Evolutionary conservation across 441 rosid species (phyloP).

Genomic region (Biscutella auriculata): DNA sequence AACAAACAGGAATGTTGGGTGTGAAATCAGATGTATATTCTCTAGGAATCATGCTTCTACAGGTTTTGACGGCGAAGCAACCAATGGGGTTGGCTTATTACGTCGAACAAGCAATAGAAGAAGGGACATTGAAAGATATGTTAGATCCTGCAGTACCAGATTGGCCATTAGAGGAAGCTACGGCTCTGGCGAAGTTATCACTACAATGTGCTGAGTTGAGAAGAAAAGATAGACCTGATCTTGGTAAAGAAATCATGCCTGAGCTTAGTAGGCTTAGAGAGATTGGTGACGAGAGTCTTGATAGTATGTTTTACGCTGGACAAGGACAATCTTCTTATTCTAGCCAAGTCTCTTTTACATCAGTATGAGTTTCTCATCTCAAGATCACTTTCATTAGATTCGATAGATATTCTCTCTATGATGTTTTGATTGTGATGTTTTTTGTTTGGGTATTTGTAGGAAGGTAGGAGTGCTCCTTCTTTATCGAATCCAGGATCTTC

Average conservation of each 20-base stretch:
- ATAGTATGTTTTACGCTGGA: conserved; percentile 18
- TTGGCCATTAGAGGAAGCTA: conserved; percentile 53
- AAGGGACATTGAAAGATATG: conserved; percentile 32
- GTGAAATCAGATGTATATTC: conserved; percentile 68
- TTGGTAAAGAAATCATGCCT: conserved; percentile 43
- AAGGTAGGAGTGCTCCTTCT: conserved; percentile 21
- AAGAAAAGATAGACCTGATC: conserved; percentile 62
- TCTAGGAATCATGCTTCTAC: conserved; percentile 54
- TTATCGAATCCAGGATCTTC: conserved; percentile 13
- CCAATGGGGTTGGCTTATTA: conserved; percentile 42
- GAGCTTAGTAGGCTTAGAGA: conserved; percentile 40
- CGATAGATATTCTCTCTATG: neutral
- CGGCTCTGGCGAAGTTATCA: conserved; percentile 38
- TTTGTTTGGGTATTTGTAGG: conserved; percentile 11
- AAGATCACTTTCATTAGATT: neutral
- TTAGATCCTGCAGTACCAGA: conserved; percentile 44
- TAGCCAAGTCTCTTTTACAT: conserved; percentile 15
- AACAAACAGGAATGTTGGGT: conserved; percentile 63
- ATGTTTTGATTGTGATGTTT: neutral
- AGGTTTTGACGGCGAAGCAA: conserved; percentile 42
- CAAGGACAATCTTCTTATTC: conserved; percentile 19
- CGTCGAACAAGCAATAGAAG: conserved; percentile 31
- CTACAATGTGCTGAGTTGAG: conserved; percentile 46
- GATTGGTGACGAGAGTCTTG: conserved; percentile 36
- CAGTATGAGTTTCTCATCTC: no score